These are phyloP conservation scores for Rhizoclosmatium sp. DNA, from an alignment of 192 early-diverging fungal genomes.

Conservation along the genomic window DNA sequence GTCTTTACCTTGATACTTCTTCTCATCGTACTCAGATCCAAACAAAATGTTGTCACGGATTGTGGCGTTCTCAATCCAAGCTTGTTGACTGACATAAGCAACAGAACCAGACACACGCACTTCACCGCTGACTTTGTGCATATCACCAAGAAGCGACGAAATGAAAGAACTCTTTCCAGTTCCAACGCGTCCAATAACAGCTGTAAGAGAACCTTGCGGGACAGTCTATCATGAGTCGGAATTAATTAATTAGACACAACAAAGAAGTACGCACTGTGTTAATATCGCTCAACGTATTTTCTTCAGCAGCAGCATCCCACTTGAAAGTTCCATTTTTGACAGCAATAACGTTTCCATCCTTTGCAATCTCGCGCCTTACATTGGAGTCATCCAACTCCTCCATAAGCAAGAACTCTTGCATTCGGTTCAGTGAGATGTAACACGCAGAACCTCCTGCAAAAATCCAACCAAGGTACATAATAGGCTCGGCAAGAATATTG, in stretches of 20 bases:
- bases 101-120: slow-evolving; percentile 65
- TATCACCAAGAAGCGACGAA: slow-evolving; percentile 77
- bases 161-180: slow-evolving; percentile 81
- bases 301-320: slow-evolving; percentile 52
- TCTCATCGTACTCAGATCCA: slow-evolving; percentile 73
- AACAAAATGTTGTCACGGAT: slow-evolving; percentile 90
- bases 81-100: slow-evolving; percentile 76
- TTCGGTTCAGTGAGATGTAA: slow-evolving; percentile 16
- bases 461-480: slow-evolving; percentile 11
- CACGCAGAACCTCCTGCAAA: slow-evolving; percentile 31
- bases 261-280: not conserved
- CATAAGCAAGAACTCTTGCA: slow-evolving; percentile 33
- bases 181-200: slow-evolving; percentile 77
- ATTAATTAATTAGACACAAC: too few relatives aligned
- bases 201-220: slow-evolving; percentile 63
- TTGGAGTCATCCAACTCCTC: slow-evolving; percentile 31
- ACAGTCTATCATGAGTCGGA: too few relatives aligned
- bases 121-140: slow-evolving; percentile 60
- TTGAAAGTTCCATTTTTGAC: slow-evolving; percentile 62
- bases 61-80: slow-evolving; percentile 85
- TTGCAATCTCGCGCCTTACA: slow-evolving; percentile 5
- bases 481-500: slow-evolving; percentile 26
- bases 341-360: slow-evolving; percentile 49
- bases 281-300: not conserved
- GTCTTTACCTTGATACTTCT: slow-evolving; percentile 73